phyloP scores from a whole-genome alignment of 768 basidiomycete species.

The Tylopilus subfusipes region DNA sequence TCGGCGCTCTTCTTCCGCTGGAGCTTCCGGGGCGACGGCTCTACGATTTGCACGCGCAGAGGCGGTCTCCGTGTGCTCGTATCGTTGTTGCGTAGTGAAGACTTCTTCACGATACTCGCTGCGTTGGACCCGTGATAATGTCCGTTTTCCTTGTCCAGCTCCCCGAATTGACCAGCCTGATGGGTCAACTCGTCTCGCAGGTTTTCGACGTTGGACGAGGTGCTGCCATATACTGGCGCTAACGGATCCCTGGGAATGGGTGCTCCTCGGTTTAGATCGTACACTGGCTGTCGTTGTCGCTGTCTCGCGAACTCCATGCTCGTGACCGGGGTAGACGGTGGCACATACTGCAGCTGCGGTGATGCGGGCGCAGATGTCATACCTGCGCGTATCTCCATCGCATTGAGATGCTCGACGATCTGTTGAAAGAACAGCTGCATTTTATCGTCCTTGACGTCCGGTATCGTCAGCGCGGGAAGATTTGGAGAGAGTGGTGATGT shows the following conservation, averaged over 20 bases:
- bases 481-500: conserved; percentile 35
- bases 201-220: conserved; percentile 7
- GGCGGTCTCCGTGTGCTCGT: conserved; percentile 13
- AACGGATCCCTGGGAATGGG: conserved; percentile 38
- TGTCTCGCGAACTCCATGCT: conserved; percentile 22
- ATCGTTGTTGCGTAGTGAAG: conserved; percentile 40
- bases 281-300: conserved; percentile 4
- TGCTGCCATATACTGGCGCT: conserved; percentile 10
- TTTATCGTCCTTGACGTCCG: conserved; percentile 67
- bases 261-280: neutral
- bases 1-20: conserved; percentile 22
- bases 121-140: neutral
- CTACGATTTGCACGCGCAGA: conserved; percentile 50
- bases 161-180: conserved; percentile 15
- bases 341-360: conserved; percentile 11
- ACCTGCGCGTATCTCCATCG: conserved; percentile 56
- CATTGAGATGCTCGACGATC: conserved; percentile 75
- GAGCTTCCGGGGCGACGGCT: conserved; percentile 44
- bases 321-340: conserved; percentile 10
- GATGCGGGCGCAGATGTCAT: conserved; percentile 15
- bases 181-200: neutral
- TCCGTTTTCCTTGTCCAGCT: conserved; percentile 59
- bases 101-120: conserved; percentile 36
- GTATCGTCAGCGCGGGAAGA: conserved; percentile 53
- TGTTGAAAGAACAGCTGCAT: conserved; percentile 86